Conservation (phyloP, 2,329 filamentous ascomycete genomes). For the Aspergillus novofumigatus region DNA sequence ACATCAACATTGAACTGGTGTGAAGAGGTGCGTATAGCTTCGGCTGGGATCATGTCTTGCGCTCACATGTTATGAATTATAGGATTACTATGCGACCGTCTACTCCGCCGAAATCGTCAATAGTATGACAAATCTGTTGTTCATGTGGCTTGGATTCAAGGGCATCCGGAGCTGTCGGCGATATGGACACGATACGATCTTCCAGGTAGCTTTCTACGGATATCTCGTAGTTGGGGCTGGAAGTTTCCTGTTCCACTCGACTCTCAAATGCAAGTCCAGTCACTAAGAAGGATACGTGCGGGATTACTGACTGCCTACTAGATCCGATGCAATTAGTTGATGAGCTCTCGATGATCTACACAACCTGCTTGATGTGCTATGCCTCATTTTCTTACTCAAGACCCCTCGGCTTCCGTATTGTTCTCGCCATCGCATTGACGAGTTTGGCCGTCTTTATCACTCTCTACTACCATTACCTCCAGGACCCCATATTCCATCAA, state of each 20-base stretch:
- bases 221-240: conserved; percentile 60
- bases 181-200: conserved; percentile 71
- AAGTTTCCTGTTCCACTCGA: conserved; percentile 61
- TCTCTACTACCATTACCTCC: conserved; percentile 73
- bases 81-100: conserved; percentile 72
- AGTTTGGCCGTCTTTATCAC: conserved; percentile 66
- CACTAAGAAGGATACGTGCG: background rate
- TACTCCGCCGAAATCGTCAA: conserved; percentile 77
- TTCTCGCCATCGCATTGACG: conserved; percentile 56
- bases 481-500: conserved; percentile 80
- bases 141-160: conserved; percentile 71
- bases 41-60: background rate
- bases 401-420: conserved; percentile 46
- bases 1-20: conserved; percentile 76
- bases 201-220: conserved; percentile 62
- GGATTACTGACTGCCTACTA: conserved; percentile 29
- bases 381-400: conserved; percentile 71
- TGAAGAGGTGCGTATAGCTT: conserved; percentile 58
- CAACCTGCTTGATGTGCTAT: conserved; percentile 65
- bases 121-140: conserved; percentile 76
- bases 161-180: conserved; percentile 70
- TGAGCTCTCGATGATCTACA: conserved; percentile 69
- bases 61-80: conserved; percentile 14
- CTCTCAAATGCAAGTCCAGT: conserved; percentile 53
- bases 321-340: conserved; percentile 69